Percentiles rank a stretch among this genome's conserved stretches.
Conservation (phyloP, 164 flowering plant genomes). For the Sextonia rubra region DNA sequence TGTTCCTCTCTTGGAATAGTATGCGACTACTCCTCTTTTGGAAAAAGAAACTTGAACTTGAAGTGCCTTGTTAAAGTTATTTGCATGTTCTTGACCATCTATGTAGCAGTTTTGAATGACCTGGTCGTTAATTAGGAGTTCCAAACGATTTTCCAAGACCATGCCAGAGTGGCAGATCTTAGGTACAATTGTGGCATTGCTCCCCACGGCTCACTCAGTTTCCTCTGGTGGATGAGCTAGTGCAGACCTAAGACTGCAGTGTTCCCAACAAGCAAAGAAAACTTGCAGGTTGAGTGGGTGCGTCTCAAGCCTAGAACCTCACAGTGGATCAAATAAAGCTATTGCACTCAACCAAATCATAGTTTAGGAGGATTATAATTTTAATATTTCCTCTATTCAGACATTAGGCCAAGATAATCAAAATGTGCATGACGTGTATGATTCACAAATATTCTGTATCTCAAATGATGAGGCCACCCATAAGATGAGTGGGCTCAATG, state of each 20-base stretch:
- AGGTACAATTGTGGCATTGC: too few relatives aligned
- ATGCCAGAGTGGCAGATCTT: too few relatives aligned
- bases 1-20: too few relatives aligned
- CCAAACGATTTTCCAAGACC: too few relatives aligned
- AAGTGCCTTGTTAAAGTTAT: too few relatives aligned
- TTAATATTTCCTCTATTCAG: neutral
- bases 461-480: neutral
- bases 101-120: too few relatives aligned
- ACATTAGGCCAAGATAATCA: too few relatives aligned
- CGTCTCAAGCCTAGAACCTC: neutral
- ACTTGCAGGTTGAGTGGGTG: neutral
- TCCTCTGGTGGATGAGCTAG: neutral
- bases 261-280: neutral
- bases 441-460: neutral
- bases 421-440: neutral
- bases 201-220: neutral
- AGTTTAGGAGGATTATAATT: neutral
- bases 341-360: neutral
- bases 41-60: too few relatives aligned
- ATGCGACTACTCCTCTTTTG: too few relatives aligned
- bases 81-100: too few relatives aligned
- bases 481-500: neutral
- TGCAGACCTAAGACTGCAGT: neutral
- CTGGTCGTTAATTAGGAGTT: too few relatives aligned
- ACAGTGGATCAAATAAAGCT: neutral